Conservation (phyloP, 768 basidiomycete genomes). For the Megacollybia marginata region DNA sequence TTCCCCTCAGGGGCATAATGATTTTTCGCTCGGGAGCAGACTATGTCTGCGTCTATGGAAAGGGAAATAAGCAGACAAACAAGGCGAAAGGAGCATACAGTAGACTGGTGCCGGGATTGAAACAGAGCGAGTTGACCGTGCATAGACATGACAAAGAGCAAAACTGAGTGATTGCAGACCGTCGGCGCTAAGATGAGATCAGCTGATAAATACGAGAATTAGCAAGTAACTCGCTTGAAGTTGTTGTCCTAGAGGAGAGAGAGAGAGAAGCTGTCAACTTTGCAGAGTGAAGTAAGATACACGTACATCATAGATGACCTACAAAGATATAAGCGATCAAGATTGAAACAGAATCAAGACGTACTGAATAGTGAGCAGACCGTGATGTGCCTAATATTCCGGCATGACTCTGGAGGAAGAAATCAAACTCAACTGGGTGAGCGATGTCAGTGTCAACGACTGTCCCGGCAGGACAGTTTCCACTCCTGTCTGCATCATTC, state of each 20-base stretch:
- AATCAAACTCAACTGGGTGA: background rate
- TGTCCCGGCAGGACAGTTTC: background rate
- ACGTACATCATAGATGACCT: too few relatives aligned
- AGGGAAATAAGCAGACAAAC: background rate
- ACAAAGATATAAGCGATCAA: too few relatives aligned
- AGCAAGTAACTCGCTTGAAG: conserved; percentile 31
- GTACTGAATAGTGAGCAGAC: conserved; percentile 43
- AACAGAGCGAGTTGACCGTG: conserved; percentile 74
- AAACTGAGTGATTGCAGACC: conserved; percentile 65
- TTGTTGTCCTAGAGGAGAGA: conserved; percentile 30
- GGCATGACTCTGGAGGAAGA: background rate
- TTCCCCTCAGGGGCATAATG: conserved; percentile 44
- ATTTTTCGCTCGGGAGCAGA: conserved; percentile 57
- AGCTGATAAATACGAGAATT: background rate
- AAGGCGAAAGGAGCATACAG: conserved; percentile 37
- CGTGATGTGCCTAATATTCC: conserved; percentile 28
- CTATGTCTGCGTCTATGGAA: conserved; percentile 64
- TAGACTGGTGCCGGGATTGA: conserved; percentile 84
- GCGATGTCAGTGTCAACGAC: background rate
- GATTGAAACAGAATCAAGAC: background rate
- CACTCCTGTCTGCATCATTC: background rate
- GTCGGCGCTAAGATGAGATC: conserved; percentile 38
- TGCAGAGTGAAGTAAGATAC: conserved; percentile 17
- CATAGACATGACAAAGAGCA: conserved; percentile 74
- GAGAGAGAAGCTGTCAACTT: background rate